Conservation (phyloP, 495 filamentous ascomycete genomes). For the Trichoderma asperelloides region DNA sequence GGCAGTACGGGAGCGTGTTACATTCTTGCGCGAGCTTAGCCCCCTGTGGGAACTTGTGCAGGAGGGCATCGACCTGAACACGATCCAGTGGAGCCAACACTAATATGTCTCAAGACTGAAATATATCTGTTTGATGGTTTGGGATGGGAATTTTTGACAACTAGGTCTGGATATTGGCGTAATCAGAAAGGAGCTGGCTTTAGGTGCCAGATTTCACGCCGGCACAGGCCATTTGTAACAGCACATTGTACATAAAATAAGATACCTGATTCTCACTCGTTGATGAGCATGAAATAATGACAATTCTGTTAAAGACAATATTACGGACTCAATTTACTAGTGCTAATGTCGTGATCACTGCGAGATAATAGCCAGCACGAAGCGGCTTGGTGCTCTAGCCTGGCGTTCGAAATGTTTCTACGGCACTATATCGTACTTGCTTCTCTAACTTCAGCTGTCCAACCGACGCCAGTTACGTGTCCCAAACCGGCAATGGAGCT, state of each 20-base stretch:
- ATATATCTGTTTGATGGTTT: not conserved
- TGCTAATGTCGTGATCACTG: not conserved
- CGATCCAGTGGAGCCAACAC: slow-evolving; percentile 97
- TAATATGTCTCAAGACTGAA: slow-evolving; percentile 26
- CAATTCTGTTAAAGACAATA: not conserved
- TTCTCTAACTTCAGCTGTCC: not conserved
- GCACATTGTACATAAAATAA: not conserved
- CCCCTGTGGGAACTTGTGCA: slow-evolving; percentile 98
- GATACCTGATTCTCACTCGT: not conserved
- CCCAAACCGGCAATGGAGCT: not conserved
- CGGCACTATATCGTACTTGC: not conserved
- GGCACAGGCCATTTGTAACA: not conserved
- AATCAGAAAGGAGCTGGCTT: not conserved
- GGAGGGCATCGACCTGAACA: slow-evolving; percentile 89
- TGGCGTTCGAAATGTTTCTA: not conserved
- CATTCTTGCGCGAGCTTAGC: slow-evolving; percentile 88
- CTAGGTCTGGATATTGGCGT: not conserved
- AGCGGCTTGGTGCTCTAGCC: not conserved
- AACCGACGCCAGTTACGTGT: not conserved
- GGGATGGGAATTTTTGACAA: not conserved
- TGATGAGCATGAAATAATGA: slow-evolving; percentile 4
- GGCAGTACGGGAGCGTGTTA: slow-evolving; percentile 81
- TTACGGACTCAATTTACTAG: not conserved
- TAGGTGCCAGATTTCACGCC: not conserved
- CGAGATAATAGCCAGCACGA: not conserved